Evolutionary conservation across 805 yeast genomes (phyloP).

Genomic region (Myxozyma melibiosi): DNA sequence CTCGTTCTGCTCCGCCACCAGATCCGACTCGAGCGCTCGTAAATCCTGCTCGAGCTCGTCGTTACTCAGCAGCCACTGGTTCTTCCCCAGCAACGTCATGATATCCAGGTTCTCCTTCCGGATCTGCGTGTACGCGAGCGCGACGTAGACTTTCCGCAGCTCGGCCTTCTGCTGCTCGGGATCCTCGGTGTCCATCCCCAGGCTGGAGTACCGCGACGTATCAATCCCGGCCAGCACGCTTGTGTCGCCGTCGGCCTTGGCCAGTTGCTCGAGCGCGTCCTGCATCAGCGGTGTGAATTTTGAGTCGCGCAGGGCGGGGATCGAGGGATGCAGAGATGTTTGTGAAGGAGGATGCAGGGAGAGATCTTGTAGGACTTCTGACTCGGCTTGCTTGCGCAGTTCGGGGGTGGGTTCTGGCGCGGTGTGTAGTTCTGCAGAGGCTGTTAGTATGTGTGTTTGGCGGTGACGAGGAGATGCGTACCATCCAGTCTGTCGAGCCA

Average conservation of each 20-base stretch:
- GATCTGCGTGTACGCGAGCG: constrained; percentile 37
- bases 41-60: constrained; percentile 37
- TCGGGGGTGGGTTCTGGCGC: constrained; percentile 29
- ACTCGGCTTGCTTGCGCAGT: constrained; percentile 14
- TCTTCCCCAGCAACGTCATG: constrained; percentile 37
- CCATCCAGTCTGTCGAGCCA: constrained; percentile 26
- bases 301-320: constrained; percentile 6
- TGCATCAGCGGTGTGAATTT: constrained; percentile 8
- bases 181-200: constrained; percentile 32
- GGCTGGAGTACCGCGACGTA: constrained; percentile 34
- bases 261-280: constrained; percentile 15
- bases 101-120: constrained; percentile 38
- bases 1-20: constrained; percentile 28
- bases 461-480: constrained; percentile 30
- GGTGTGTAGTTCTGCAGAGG: constrained; percentile 21
- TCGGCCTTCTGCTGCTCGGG: constrained; percentile 21
- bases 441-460: neutral
- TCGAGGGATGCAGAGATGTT: constrained; percentile 16
- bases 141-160: constrained; percentile 34
- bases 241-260: constrained; percentile 4
- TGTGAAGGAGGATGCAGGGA: constrained; percentile 23
- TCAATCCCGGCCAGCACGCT: constrained; percentile 35
- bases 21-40: constrained; percentile 31
- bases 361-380: constrained; percentile 17
- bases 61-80: constrained; percentile 41